Percentiles rank a stretch among this genome's conserved stretches.
Conservation (phyloP, 805 yeast genomes). For the Wickerhamomyces silvicola region DNA sequence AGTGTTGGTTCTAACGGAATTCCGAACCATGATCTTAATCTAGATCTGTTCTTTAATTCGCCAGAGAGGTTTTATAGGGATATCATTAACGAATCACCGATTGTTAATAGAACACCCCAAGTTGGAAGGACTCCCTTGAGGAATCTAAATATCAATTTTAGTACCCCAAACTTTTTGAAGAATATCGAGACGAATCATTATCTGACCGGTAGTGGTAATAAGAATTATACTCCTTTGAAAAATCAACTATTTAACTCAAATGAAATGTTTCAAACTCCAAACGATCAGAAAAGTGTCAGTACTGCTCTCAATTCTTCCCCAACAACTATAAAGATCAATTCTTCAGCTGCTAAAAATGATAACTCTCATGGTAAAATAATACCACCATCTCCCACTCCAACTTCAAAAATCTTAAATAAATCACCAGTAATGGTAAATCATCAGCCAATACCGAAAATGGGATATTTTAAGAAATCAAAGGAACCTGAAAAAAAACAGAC, state of each 20-base stretch:
- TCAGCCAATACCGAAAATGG: constrained; percentile 20
- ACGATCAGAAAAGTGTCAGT: constrained; percentile 9
- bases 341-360: constrained; percentile 21
- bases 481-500: background rate
- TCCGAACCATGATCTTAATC: constrained; percentile 6
- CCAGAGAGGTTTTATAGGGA: constrained; percentile 24
- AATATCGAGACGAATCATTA: constrained; percentile 11
- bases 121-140: constrained; percentile 22
- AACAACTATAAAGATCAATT: constrained; percentile 23
- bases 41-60: constrained; percentile 17
- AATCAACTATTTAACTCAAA: constrained; percentile 15
- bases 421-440: background rate
- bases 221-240: constrained; percentile 20
- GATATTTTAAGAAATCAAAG: constrained; percentile 18
- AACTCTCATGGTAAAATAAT: constrained; percentile 2
- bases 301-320: constrained; percentile 20
- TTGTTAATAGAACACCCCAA: constrained; percentile 17
- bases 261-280: constrained; percentile 18
- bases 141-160: constrained; percentile 15
- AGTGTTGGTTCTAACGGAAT: background rate
- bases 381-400: constrained; percentile 23
- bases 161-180: constrained; percentile 22
- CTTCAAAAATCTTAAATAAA: constrained; percentile 6
- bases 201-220: constrained; percentile 1
- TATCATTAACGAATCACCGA: constrained; percentile 22